These are phyloP conservation scores for Brasilioporus rufonigricans DNA, from an alignment of 768 basidiomycete genomes.

Conservation along the genomic window DNA sequence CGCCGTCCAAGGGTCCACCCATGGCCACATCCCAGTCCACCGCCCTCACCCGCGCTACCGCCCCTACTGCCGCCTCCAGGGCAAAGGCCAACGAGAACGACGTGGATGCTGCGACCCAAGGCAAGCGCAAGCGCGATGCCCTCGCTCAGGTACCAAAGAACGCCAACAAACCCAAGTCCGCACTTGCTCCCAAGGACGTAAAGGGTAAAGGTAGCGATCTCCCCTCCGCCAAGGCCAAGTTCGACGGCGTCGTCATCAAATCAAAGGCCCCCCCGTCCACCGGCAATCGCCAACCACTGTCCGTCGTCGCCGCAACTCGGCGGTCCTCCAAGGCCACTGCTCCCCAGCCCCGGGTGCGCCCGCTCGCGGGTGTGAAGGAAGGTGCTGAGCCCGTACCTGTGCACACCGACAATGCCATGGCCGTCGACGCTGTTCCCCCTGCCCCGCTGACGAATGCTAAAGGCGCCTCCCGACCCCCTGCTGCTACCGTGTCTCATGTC, in stretches of 20 bases:
- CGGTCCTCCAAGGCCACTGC: constrained; percentile 34
- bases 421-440: constrained; percentile 43
- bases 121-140: constrained; percentile 75
- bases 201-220: constrained; percentile 59
- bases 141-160: constrained; percentile 70
- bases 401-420: constrained; percentile 52
- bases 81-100: constrained; percentile 40
- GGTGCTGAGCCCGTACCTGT: constrained; percentile 16
- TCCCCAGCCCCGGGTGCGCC: constrained; percentile 18
- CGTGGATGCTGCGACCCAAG: constrained; percentile 45
- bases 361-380: constrained; percentile 32
- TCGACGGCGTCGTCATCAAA: constrained; percentile 65
- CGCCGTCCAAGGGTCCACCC: constrained; percentile 38
- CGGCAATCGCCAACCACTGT: constrained; percentile 50
- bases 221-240: constrained; percentile 44
- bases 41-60: constrained; percentile 42
- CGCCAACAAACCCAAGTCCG: constrained; percentile 36
- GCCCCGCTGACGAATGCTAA: constrained; percentile 3
- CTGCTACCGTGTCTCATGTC: constrained; percentile 10
- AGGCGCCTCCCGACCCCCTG: constrained; percentile 32
- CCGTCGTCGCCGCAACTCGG: constrained; percentile 48
- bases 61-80: constrained; percentile 37
- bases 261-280: constrained; percentile 35
- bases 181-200: constrained; percentile 32
- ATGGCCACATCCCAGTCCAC: constrained; percentile 36